A percentile compares a stretch with the other conserved stretches of the same genome.
These are phyloP conservation scores for Aspergillus flavus DNA, from an alignment of 2,329 filamentous ascomycete genomes.

Conservation along the genomic window DNA sequence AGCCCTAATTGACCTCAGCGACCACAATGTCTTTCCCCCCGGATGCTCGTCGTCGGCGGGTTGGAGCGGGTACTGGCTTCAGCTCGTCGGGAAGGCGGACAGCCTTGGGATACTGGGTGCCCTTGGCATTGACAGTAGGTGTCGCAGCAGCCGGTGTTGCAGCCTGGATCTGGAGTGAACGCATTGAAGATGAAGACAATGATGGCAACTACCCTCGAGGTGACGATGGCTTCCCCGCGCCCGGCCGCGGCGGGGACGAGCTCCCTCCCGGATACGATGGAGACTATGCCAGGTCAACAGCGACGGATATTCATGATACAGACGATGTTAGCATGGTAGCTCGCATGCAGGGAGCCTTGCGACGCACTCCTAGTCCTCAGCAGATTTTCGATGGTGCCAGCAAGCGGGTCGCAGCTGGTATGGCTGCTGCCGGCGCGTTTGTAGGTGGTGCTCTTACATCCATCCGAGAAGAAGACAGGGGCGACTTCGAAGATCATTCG, in stretches of 20 bases:
- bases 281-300: conserved; percentile 38
- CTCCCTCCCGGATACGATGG: conserved; percentile 33
- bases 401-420: conserved; percentile 76
- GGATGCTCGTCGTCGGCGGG: conserved; percentile 42
- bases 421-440: conserved; percentile 79
- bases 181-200: conserved; percentile 72
- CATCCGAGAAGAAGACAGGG: conserved; percentile 80
- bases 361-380: conserved; percentile 82
- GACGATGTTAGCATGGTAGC: conserved; percentile 67
- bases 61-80: conserved; percentile 43
- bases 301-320: conserved; percentile 36
- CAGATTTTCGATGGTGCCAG: conserved; percentile 84
- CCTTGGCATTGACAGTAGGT: conserved; percentile 81
- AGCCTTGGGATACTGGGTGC: conserved; percentile 75
- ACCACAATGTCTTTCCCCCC: conserved; percentile 44
- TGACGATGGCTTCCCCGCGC: conserved; percentile 28
- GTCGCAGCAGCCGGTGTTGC: conserved; percentile 83
- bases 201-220: conserved; percentile 58
- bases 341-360: conserved; percentile 77
- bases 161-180: conserved; percentile 93
- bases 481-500: conserved; percentile 80
- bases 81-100: conserved; percentile 46
- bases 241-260: conserved; percentile 27
- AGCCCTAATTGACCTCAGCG: conserved; percentile 26
- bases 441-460: conserved; percentile 81